Evolutionary conservation across 1,284 basidiomycete genomes (phyloP).

Genomic region (Fistulinella cinereoalba): DNA sequence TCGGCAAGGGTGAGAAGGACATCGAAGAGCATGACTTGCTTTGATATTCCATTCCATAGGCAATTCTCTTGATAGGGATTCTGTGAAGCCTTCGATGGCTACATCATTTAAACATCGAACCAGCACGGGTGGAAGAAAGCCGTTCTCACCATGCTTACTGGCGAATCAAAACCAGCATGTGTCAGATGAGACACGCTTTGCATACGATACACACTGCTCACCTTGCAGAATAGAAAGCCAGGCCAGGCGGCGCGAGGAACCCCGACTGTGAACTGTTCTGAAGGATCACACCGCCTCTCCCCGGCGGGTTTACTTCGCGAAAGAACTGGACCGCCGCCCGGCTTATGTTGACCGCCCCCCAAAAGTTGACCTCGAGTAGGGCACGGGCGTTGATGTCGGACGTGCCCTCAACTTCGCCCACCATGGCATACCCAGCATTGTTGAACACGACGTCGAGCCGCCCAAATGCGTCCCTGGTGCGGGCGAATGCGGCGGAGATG

Average conservation of each 20-base stretch:
- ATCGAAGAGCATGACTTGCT: not conserved
- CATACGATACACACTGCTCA: not conserved
- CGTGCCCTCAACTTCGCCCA: slow-evolving; percentile 12
- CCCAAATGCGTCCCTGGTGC: slow-evolving; percentile 8
- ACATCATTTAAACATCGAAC: not conserved
- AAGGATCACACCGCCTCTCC: slow-evolving; percentile 8
- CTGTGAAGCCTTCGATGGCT: slow-evolving; percentile 19
- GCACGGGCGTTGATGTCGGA: slow-evolving; percentile 7
- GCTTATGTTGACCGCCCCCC: slow-evolving; percentile 9
- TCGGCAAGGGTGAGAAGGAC: not conserved
- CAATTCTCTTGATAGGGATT: slow-evolving; percentile 13
- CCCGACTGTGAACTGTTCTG: slow-evolving; percentile 19
- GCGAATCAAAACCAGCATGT: not conserved
- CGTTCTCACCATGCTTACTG: slow-evolving; percentile 18
- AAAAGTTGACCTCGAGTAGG: slow-evolving; percentile 18
- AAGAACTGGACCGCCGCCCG: slow-evolving; percentile 13
- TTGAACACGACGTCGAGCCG: slow-evolving; percentile 22
- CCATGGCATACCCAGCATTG: slow-evolving; percentile 16
- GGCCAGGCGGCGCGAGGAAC: slow-evolving; percentile 3
- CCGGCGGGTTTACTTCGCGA: slow-evolving; percentile 15
- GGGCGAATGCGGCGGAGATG: slow-evolving; percentile 15
- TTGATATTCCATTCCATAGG: slow-evolving; percentile 22
- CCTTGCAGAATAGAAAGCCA: slow-evolving; percentile 13
- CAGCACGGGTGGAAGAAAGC: not conserved
- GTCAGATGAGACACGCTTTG: not conserved